Base-by-base conservation (phyloP, 805 yeast species). In the Candida stauntonica region DNA sequence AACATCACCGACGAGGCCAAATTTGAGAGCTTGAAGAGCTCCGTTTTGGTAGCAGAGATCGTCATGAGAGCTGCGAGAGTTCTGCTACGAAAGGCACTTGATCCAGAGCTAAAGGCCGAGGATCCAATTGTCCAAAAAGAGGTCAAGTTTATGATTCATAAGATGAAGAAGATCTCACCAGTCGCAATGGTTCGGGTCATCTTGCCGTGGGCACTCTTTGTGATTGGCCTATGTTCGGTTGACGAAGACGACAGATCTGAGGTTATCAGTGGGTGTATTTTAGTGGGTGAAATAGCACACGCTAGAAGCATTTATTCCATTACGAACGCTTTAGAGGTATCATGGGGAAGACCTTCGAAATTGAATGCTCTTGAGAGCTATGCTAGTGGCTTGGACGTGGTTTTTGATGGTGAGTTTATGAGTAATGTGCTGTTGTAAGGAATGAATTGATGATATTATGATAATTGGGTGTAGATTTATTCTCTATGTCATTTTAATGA, bases 51-150 rank as follows among this genome's bases (percentile, higher is more conserved):
- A 11, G 31, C 51, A 5, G 55, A 52, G n/a, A 35, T 48, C 16
- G 52, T 50, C 5, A 29, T 48, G 33, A 46, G 30, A 16, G 44
- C 52, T 2, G 33, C 54, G 1, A 47, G 43, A 36, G 38, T 54
- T 1, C 21, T 54, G 3, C 33, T 54, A 9, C 21, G 26, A 4
- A 54, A 54, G 35, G 33, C 39, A 3, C 36, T 54, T 1, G 27
- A 44, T 16, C 34, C 44, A 3, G 13, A 19, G 3, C 19, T 47
- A 5, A 14, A 17, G 5, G 44, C 33, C 13, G n/a, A 21, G 4
- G 47, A 43, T 23, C 32, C 26, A 5, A 4, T n/a, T 2, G 16
- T 52, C 2, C 52, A 47, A 30, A 31, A 31, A 12, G 53, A 48
- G 12, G 39, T 50, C 7, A 13, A 26, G 3, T 18, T 17, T 2